Base-by-base conservation (phyloP, 768 basidiomycete genomes). In the Pholiota conissans region DNA sequence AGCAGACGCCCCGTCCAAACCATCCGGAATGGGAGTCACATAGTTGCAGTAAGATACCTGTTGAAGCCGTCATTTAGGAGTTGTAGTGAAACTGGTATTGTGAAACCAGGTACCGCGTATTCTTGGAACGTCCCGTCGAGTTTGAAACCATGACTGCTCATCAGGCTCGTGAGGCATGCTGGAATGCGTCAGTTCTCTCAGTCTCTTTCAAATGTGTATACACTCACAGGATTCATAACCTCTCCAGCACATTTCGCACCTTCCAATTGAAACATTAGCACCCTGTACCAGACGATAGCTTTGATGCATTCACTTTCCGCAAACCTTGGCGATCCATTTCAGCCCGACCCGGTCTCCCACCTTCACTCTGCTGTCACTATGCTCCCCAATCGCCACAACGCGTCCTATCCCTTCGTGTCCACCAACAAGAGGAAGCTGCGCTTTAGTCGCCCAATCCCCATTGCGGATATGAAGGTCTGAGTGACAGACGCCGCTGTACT, bases 331-430 rank as follows among this genome's bases (percentile, higher is more conserved):
- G 74, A 85, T 73, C 86, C 87, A 89, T 69, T 93, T 93, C 70
- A 92, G 76, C 3, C 91, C 91, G 34, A 92, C 90, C 9, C 87
- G 77, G 59, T 91, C 88, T 20, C 91, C 91, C 27, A 91, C 61
- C 65, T 88, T 84, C 54, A 90, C 76, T 65, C 37, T 76, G 74
- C 56, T 71, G 16, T 49, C 71, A 0, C 85, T 84, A 66, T 86
- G 74, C 7, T 77, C 79, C 6, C 84, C 92, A 64, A 95, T 88
- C 27, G 91, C 92, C 18, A 93, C 87, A 45, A 95, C 73, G 40
- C 76, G 74, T 5, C 92, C 91, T 22, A 91, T 84, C 35, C 91
- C 92, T 71, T 92, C 87, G 70, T 93, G 91, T 0, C 92, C 90
- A 11, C 87, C 89, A 51, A 91, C 76, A 34, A 89, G 77, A 1